Conservation (phyloP, 208 protist species). For the Leptomonas pyrrhocoris region DNA sequence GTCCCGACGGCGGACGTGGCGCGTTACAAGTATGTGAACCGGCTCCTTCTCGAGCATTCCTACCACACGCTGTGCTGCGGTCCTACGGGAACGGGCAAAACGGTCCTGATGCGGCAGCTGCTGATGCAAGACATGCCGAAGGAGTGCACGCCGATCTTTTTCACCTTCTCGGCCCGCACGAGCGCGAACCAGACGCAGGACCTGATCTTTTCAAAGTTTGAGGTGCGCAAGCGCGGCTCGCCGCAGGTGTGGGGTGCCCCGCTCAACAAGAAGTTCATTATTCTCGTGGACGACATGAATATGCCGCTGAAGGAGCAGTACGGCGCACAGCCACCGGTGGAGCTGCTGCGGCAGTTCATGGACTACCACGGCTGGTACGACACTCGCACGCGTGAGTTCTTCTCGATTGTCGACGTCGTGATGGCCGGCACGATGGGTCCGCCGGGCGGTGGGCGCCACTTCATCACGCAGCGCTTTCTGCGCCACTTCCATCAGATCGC, state of each 20-base stretch:
- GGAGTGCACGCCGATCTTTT: slow-evolving; percentile 95
- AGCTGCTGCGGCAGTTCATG: slow-evolving; percentile 98
- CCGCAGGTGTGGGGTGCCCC: slow-evolving; percentile 97
- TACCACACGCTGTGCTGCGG: slow-evolving; percentile 96
- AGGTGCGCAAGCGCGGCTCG: slow-evolving; percentile 94
- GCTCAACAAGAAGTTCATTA: slow-evolving; percentile 96
- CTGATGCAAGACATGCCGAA: slow-evolving; percentile 94
- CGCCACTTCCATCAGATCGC: slow-evolving; percentile 98
- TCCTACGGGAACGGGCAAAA: slow-evolving; percentile 98
- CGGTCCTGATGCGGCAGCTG: slow-evolving; percentile 94
- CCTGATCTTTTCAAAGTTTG: slow-evolving; percentile 97
- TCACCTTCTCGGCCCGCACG: slow-evolving; percentile 98
- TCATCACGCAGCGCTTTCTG: slow-evolving; percentile 96
- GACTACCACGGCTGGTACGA: slow-evolving; percentile 98
- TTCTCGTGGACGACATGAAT: slow-evolving; percentile 99
- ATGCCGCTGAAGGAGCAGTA: slow-evolving; percentile 98
- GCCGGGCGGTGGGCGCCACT: slow-evolving; percentile 96
- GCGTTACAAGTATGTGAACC: slow-evolving; percentile 96
- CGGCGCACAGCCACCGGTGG: slow-evolving; percentile 98
- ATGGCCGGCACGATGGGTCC: slow-evolving; percentile 97
- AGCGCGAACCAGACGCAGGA: slow-evolving; percentile 97
- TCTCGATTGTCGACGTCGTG: slow-evolving; percentile 95
- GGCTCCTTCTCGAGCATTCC: slow-evolving; percentile 88
- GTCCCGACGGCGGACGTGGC: slow-evolving; percentile 97
- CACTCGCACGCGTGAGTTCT: slow-evolving; percentile 93